Evolutionary conservation across 179 eudicot genomes (phyloP).

Genomic region (Vitellaria paradoxa): DNA sequence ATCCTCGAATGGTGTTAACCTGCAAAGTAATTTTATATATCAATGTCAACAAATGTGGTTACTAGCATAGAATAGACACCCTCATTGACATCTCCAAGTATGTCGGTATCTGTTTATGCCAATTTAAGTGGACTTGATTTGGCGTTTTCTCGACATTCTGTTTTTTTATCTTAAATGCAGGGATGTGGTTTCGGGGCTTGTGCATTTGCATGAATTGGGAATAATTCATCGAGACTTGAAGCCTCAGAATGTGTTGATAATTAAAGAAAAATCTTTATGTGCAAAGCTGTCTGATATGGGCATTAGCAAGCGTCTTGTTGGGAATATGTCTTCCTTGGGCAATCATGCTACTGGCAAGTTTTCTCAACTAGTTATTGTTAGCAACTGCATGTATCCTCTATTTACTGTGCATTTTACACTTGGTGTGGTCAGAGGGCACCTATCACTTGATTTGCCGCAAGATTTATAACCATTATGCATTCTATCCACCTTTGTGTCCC

Average conservation of each 20-base stretch:
- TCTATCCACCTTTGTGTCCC: not conserved
- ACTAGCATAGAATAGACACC: not conserved
- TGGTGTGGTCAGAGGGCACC: not conserved
- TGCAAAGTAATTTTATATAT: not conserved
- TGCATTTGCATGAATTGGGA: conserved; percentile 89
- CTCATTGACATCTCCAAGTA: not conserved
- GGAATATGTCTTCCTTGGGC: conserved; percentile 82
- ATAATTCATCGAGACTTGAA: conserved; percentile 89
- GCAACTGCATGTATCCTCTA: not conserved
- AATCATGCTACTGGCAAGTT: conserved; percentile 80
- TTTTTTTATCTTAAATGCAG: conserved; percentile 30
- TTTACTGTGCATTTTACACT: not conserved
- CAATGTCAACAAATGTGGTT: not conserved
- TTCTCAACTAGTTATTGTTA: not conserved
- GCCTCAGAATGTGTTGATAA: conserved; percentile 87
- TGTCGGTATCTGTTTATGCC: not conserved
- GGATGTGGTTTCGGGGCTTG: conserved; percentile 84
- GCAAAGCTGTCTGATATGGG: conserved; percentile 98
- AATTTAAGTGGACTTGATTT: not conserved
- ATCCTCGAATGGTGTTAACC: not conserved
- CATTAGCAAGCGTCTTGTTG: conserved; percentile 81
- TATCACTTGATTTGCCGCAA: not conserved
- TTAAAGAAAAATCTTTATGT: conserved; percentile 49
- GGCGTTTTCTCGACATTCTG: not conserved
- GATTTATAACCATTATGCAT: not conserved